Percentiles rank a stretch among this genome's conserved stretches.
Conservation (phyloP, 1,139 yeast species). For the Eremothecium coryli region DNA sequence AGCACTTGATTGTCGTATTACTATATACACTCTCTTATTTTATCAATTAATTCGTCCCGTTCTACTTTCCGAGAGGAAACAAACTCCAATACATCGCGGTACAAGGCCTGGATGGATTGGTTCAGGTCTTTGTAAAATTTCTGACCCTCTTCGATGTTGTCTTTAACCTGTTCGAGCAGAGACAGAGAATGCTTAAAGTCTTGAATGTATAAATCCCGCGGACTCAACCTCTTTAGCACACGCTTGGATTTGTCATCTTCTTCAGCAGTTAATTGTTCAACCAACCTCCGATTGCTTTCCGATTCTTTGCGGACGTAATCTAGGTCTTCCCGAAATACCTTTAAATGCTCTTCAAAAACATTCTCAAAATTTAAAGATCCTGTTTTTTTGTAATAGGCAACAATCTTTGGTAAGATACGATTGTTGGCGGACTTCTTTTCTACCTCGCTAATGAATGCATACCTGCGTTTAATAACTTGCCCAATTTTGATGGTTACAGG, state of each 20-base stretch:
- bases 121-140: constrained; percentile 61
- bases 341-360: constrained; percentile 35
- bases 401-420: constrained; percentile 44
- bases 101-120: constrained; percentile 40
- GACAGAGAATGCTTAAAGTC: constrained; percentile 20
- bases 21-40: not conserved
- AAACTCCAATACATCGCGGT: constrained; percentile 45
- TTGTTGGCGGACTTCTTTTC: constrained; percentile 41
- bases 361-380: constrained; percentile 31
- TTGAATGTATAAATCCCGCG: constrained; percentile 19
- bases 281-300: constrained; percentile 37
- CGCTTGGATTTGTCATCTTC: constrained; percentile 4
- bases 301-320: constrained; percentile 28
- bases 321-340: constrained; percentile 32
- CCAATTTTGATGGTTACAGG: constrained; percentile 18
- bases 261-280: constrained; percentile 34
- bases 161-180: constrained; percentile 31
- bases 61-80: constrained; percentile 46
- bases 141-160: constrained; percentile 60
- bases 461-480: constrained; percentile 23
- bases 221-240: constrained; percentile 14
- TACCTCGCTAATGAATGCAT: constrained; percentile 35
- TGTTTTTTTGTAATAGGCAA: constrained; percentile 37
- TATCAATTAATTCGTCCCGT: constrained; percentile 28
- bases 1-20: too few relatives aligned